Evolutionary conservation across 768 basidiomycete genomes (phyloP).

Genomic region (Sporobolomyces roseus): DNA sequence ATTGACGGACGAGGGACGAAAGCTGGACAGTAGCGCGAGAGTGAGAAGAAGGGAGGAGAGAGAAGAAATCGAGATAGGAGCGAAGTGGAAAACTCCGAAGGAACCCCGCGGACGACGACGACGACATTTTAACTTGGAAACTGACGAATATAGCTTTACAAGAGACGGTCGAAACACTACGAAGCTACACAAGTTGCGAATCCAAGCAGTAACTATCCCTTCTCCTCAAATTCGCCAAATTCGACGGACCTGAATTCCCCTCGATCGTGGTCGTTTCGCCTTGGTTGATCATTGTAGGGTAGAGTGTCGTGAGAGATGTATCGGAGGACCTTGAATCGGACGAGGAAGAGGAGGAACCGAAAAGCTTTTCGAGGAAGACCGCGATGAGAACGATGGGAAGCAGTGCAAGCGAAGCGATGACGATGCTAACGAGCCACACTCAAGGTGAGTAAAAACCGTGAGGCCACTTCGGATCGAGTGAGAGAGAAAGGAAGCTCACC

Average conservation of each 20-base stretch:
- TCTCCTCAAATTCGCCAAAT: not conserved
- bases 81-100: not conserved
- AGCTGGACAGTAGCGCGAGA: constrained; percentile 1
- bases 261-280: not conserved
- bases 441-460: too few relatives aligned
- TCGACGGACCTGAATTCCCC: not conserved
- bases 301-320: not conserved
- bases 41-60: not conserved
- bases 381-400: constrained; percentile 20
- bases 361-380: not conserved
- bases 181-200: constrained; percentile 1
- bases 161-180: not conserved
- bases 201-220: constrained; percentile 1
- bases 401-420: constrained; percentile 10
- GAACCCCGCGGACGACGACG: not conserved
- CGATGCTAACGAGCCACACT: constrained; percentile 10
- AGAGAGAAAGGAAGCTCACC: constrained; percentile 1
- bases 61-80: too few relatives aligned
- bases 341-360: not conserved
- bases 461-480: too few relatives aligned
- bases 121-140: not conserved
- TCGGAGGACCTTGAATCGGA: not conserved
- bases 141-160: not conserved
- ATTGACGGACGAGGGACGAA: too few relatives aligned
- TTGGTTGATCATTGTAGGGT: constrained; percentile 1